These are phyloP conservation scores for Apiospora phragmitis DNA, from an alignment of 2,329 filamentous ascomycete species.

Conservation along the genomic window DNA sequence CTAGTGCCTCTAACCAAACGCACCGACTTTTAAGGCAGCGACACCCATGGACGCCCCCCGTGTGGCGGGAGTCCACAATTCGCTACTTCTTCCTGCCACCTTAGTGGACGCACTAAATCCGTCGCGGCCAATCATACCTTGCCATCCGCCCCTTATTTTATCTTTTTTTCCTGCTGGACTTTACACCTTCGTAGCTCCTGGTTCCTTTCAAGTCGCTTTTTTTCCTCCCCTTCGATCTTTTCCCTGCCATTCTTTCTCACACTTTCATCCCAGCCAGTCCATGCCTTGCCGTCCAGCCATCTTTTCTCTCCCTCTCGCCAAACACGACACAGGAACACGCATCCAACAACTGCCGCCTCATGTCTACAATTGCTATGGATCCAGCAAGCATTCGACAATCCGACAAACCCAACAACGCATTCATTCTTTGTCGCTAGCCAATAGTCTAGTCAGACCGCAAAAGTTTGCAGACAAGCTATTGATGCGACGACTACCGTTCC, in stretches of 20 bases:
- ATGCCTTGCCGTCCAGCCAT: conserved; percentile 2
- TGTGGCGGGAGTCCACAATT: conserved; percentile 29
- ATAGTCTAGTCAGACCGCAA: conserved; percentile 2
- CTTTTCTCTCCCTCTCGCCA: neutral
- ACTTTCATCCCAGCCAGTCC: neutral
- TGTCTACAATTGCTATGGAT: neutral
- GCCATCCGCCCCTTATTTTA: conserved; percentile 28
- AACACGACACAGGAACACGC: neutral
- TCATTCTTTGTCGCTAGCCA: neutral
- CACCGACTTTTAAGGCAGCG: conserved; percentile 28
- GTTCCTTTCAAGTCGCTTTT: conserved; percentile 22
- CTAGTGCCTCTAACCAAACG: conserved; percentile 21
- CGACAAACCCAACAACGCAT: neutral
- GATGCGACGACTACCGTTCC: neutral
- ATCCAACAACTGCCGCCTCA: neutral
- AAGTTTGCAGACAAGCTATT: conserved; percentile 1
- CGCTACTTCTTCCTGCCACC: conserved; percentile 27
- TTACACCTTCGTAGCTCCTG: conserved; percentile 25
- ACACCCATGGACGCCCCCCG: conserved; percentile 24
- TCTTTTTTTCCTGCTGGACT: conserved; percentile 25
- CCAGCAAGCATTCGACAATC: neutral
- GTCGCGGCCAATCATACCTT: conserved; percentile 25
- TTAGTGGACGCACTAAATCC: conserved; percentile 25
- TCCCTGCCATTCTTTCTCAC: neutral
- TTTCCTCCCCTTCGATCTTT: neutral